Percentiles rank a stretch among this genome's conserved stretches.
Evolutionary conservation across 2,329 filamentous ascomycete species (phyloP).

Genomic region (Lecanosticta acicola): DNA sequence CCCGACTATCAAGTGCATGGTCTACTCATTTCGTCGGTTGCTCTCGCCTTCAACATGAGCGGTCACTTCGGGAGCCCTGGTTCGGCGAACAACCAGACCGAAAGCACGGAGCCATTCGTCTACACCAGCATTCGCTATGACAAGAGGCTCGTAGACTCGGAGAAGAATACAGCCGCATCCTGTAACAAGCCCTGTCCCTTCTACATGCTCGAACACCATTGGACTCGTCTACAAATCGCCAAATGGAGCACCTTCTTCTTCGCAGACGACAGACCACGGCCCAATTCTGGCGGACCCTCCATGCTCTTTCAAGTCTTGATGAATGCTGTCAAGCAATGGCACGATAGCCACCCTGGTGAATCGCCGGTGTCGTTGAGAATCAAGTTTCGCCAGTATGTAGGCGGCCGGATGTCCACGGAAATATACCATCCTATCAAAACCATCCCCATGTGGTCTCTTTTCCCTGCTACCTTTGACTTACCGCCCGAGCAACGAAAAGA

Average conservation of each 20-base stretch:
- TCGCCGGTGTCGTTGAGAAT: slow-evolving; percentile 32
- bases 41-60: slow-evolving; percentile 17
- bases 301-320: slow-evolving; percentile 30
- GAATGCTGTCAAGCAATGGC: slow-evolving; percentile 32
- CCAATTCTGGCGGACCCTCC: slow-evolving; percentile 40
- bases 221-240: slow-evolving; percentile 40
- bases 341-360: slow-evolving; percentile 27
- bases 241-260: slow-evolving; percentile 52
- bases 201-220: slow-evolving; percentile 36
- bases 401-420: slow-evolving; percentile 36
- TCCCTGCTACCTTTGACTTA: slow-evolving; percentile 52
- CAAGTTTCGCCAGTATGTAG: slow-evolving; percentile 54
- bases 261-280: slow-evolving; percentile 66
- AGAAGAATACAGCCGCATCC: slow-evolving; percentile 26
- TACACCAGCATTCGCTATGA: slow-evolving; percentile 54
- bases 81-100: slow-evolving; percentile 7
- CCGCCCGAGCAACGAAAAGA: slow-evolving; percentile 20
- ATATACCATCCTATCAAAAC: slow-evolving; percentile 34
- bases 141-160: slow-evolving; percentile 44
- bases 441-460: slow-evolving; percentile 49
- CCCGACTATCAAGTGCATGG: no score
- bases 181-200: slow-evolving; percentile 33
- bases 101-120: slow-evolving; percentile 15
- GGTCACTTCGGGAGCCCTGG: slow-evolving; percentile 15
- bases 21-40: not conserved